Base-by-base conservation (phyloP, 2,329 filamentous ascomycete genomes). In the Colletotrichum cuscutae region DNA sequence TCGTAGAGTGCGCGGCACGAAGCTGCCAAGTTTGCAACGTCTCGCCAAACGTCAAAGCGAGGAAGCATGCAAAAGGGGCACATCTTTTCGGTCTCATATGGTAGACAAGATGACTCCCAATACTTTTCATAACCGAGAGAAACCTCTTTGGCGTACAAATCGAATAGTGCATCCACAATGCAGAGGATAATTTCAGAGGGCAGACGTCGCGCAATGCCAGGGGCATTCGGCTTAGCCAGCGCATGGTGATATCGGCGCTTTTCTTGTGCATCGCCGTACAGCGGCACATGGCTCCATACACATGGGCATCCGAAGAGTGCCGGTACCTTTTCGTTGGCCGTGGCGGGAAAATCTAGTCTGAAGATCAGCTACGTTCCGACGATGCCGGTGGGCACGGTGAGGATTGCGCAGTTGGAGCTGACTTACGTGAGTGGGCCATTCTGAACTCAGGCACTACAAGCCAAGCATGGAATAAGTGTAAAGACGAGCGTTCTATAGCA, bases 51-150 rank as follows among this genome's bases (percentile, higher is more conserved):
- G 7, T 70, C 71, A 60, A 73, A 73, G 19, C 71, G 71, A n/a
- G 70, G 71, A 32, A 65, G 71, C 71, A 73, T 73, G 66, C 71
- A 73, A 24, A 73, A 73, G 9, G 71, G 71, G 22, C 71, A 73
- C 54, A 70, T 56, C 26, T 35, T 70, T 4, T 70, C 71, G 5
- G 46, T 52, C 54, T 73, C 71, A 35, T 73, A 71, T 4, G 71
- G 71, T 12, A 73, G 71, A 15, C 71, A 73, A 1, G 71, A 73
- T 6, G 71, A 73, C 35, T 73, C 71, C 71, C 71, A 73, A 19
- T 73, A 73, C 60, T 73, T 72, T 0, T 73, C 71, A 35, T 73
- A 73, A 8, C 71, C 71, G 6, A 73, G 60, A n/a, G 60, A 56
- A 11, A 71, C 49, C 49, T 73, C 71, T 19, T 19, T 69, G n/a